Percentiles rank a stretch among this genome's conserved stretches.
Evolutionary conservation across 2,329 filamentous ascomycete genomes (phyloP).

Genomic region (Scedosporium minutisporum): DNA sequence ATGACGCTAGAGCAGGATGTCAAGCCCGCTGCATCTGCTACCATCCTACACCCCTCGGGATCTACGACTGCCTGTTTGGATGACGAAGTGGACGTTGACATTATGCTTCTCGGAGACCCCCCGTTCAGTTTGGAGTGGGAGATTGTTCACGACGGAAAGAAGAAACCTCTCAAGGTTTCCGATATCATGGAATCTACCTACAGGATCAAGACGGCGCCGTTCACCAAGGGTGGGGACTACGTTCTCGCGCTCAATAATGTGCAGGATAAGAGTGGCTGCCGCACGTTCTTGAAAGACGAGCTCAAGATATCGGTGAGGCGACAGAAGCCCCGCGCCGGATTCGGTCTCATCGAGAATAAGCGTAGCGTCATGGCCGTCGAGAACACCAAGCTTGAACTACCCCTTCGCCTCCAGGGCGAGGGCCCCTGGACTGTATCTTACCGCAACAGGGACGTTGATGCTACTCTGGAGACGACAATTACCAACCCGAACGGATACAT

Average conservation of each 20-base stretch:
- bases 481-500: constrained; percentile 60
- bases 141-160: constrained; percentile 78
- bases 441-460: constrained; percentile 43
- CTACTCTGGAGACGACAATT: constrained; percentile 21
- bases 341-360: constrained; percentile 77
- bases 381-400: constrained; percentile 62
- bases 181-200: constrained; percentile 54
- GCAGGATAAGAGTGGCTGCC: constrained; percentile 78
- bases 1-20: constrained; percentile 76
- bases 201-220: constrained; percentile 63
- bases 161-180: constrained; percentile 56
- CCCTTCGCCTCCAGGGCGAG: constrained; percentile 76
- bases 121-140: constrained; percentile 92
- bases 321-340: constrained; percentile 77
- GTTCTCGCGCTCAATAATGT: constrained; percentile 76
- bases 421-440: constrained; percentile 76
- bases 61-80: constrained; percentile 69
- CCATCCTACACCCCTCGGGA: constrained; percentile 46
- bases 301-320: constrained; percentile 77
- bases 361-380: constrained; percentile 68
- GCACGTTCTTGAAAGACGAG: constrained; percentile 75
- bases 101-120: constrained; percentile 68
- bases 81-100: constrained; percentile 64
- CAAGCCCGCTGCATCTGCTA: constrained; percentile 81
- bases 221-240: constrained; percentile 82